Evolutionary conservation across 1,284 basidiomycete genomes (phyloP).

Genomic region (Ganoderma resinaceum): DNA sequence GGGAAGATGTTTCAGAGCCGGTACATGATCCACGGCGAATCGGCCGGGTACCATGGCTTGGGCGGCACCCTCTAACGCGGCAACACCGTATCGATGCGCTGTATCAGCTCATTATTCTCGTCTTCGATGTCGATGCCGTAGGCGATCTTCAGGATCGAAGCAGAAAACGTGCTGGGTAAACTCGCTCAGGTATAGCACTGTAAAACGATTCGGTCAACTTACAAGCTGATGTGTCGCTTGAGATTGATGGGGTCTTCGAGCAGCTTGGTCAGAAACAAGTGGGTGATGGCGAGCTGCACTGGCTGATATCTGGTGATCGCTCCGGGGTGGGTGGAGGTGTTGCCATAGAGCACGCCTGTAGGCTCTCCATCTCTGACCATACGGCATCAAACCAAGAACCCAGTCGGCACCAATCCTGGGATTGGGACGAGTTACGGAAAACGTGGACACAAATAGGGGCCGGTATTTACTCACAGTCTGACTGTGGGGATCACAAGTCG

Average conservation of each 20-base stretch:
- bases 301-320: constrained; percentile 3
- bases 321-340: constrained; percentile 11
- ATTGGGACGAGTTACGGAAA: background rate
- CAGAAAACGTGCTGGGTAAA: constrained; percentile 14
- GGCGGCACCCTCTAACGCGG: background rate
- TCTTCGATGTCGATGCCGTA: constrained; percentile 20
- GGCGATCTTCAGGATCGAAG: constrained; percentile 14
- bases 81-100: background rate
- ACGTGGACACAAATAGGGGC: background rate
- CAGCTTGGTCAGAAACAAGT: constrained; percentile 9
- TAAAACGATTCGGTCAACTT: background rate
- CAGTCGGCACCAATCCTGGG: constrained; percentile 12
- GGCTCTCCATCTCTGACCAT: constrained; percentile 19
- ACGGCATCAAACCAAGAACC: constrained; percentile 8
- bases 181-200: background rate
- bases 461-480: background rate
- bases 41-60: constrained; percentile 13
- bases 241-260: constrained; percentile 7
- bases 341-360: constrained; percentile 22
- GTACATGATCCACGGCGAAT: constrained; percentile 27
- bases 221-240: constrained; percentile 22
- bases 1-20: constrained; percentile 32
- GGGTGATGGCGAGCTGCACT: background rate
- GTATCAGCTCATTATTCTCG: constrained; percentile 3
- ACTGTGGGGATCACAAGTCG: background rate